phyloP scores from a whole-genome alignment of 202 grass and related monocot species.

The Alloteropsis angusta region DNA sequence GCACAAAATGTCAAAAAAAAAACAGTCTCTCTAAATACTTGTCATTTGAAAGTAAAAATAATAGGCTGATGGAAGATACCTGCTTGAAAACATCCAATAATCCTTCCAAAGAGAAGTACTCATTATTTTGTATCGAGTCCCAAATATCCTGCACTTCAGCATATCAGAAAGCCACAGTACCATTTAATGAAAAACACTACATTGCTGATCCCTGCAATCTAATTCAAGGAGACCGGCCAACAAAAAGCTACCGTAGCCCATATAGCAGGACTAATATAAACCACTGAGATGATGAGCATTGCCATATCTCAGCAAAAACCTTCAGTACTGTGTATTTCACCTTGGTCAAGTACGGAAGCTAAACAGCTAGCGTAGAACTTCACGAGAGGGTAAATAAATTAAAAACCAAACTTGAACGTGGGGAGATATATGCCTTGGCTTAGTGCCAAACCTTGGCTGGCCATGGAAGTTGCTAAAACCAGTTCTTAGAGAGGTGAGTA shows the following conservation, averaged over 20 bases:
- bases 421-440: background rate
- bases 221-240: background rate
- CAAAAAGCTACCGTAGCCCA: background rate
- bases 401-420: background rate
- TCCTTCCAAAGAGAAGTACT: slow-evolving; percentile 82
- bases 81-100: slow-evolving; percentile 66
- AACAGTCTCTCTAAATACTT: background rate
- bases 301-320: background rate
- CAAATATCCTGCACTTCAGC: slow-evolving; percentile 61
- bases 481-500: background rate
- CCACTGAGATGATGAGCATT: background rate
- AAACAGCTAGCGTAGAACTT: background rate
- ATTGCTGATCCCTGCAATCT: background rate
- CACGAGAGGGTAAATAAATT: background rate
- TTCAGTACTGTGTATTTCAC: background rate
- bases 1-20: slow-evolving; percentile 24
- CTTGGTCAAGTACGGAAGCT: background rate
- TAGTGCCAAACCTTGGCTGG: background rate
- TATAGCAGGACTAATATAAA: background rate
- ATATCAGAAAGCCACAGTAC: background rate
- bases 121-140: slow-evolving; percentile 78
- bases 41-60: background rate
- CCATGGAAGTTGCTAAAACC: background rate
- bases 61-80: slow-evolving; percentile 30
- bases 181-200: slow-evolving; percentile 7